A percentile compares a stretch with the other conserved stretches of the same genome.
phyloP scores from a whole-genome alignment of 306 rosid species.

The Vigna mungo region DNA sequence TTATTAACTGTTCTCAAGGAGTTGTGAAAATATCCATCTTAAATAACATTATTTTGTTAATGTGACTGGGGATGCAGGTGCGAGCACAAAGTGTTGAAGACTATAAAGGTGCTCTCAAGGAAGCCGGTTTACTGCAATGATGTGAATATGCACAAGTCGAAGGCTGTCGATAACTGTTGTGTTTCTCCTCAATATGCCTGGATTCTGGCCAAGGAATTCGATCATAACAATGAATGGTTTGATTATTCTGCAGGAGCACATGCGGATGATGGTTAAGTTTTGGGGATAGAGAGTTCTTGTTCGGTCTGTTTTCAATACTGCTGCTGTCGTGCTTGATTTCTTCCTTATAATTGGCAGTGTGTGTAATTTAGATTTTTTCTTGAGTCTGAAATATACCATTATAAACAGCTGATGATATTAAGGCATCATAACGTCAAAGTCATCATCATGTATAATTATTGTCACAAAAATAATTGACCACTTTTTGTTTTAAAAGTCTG shows the following conservation, averaged over 20 bases:
- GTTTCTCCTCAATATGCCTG: conserved; percentile 24
- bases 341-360: background rate
- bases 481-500: background rate
- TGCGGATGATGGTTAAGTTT: background rate
- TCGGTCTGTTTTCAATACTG: conserved; percentile 11
- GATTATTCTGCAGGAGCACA: conserved; percentile 15
- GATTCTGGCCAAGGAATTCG: conserved; percentile 4
- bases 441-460: conserved; percentile 2
- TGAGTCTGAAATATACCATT: background rate
- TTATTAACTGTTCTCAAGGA: background rate
- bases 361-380: background rate
- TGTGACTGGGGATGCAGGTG: conserved; percentile 44
- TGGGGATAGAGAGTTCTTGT: conserved; percentile 34
- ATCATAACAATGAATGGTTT: background rate
- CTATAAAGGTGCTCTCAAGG: conserved; percentile 63
- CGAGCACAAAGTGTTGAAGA: conserved; percentile 49
- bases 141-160: conserved; percentile 23
- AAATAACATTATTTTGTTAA: conserved; percentile 32
- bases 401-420: background rate
- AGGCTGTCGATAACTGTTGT: conserved; percentile 12
- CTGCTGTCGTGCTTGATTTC: background rate
- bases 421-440: background rate
- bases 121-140: conserved; percentile 62
- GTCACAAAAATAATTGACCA: background rate
- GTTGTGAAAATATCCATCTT: conserved; percentile 12